Base-by-base conservation (phyloP, 345 rosid species). In the Acer campestre region DNA sequence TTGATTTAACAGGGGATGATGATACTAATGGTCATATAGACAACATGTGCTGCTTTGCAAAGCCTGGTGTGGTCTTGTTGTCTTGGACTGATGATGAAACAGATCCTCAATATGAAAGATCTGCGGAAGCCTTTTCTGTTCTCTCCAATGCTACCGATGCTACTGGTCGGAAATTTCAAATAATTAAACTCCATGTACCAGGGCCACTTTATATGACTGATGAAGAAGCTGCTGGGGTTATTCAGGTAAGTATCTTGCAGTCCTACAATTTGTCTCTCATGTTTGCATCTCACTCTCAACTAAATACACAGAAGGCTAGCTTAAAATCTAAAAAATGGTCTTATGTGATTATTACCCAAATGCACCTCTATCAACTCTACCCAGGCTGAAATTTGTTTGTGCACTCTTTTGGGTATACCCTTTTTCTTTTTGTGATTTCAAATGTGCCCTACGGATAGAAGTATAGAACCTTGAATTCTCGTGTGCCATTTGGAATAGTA, bases 21-120 rank as follows among this genome's bases (percentile, higher is more conserved):
- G 99, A 96, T 82, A 96, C 99, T 38, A 96, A 96, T 70, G 99
- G 99, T 22, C 99, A 94, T 76, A 89, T 96, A 68, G 98, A 96
- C 81, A 96, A 92, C 79, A 90, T 94, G 94, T 94, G 98, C 84
- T 96, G 99, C 82, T 96, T 96, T 75, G 94, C 76, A 10, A 90
- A 82, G 88, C 99, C 98, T 6, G 97, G 97, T 76, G 94, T 86
- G 70, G 98, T 96, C 72, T 75, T 96, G 75, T 71, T 94, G 76
- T 88, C 98, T 2, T 96, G 97, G 97, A 92, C 90, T 27, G 93
- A 92, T 53, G 90, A 90, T 71, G 75, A 85, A 83, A 77, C 76
- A 0, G 99, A 96, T 78, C 92, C 87, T 71, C 99, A 94, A 29
- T 88, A 88, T 70, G 90, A 90, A 78, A 82, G 93, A 73, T 85